Evolutionary conservation across 352 stramenopile species (phyloP), one percentile per base, ranked within the genome.

Genomic region (Globisporangium iwayamae): DNA sequence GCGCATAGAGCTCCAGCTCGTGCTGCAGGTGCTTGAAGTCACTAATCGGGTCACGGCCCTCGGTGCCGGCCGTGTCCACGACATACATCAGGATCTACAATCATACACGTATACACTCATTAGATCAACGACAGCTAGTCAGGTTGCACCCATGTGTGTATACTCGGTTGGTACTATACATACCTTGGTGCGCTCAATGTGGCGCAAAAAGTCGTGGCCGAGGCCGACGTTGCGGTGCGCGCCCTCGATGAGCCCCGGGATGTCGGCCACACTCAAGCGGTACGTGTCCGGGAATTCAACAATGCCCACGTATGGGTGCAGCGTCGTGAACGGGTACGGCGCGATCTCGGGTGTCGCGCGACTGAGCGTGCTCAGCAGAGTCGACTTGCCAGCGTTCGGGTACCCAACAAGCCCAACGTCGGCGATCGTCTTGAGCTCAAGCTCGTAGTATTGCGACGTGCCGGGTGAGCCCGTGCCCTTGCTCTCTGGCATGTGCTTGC

Each of bases 381-480:
- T 98, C 14, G 84, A 98, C 76, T 99, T 99, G 66, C 98, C 98
- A 1, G 97, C 98, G 76, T 99, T 99, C 1, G 98, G 98, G 68
- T 98, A 99, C 22, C 98, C 98, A 3, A 99, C 96, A 3, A 99
- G 84, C 18, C 97, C 98, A 45, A 99, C 85, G 73, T 99, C 97
- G 5, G 98, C 98, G 65, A 99, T 98, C 8, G 96, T 89, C 82
- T 99, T 99, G 39, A 99, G 81, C 71, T 99, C 96, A n/a, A 99
- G 66, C 60, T 96, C 87, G 53, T 99, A 87, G 85, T 98, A 99
- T 69, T 97, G 79, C 58, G 94, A 91, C 4, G 90, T 88, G 9
- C 98, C 98, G 1, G 90, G 87, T 63, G 97, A 90, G 13, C 98
- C 98, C 0, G 72, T 72, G 14, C 66, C 78, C 58, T 94, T 94